Evolutionary conservation across 2,329 filamentous ascomycete genomes (phyloP).

Genomic region (Parasarocladium wereldwijsianum): DNA sequence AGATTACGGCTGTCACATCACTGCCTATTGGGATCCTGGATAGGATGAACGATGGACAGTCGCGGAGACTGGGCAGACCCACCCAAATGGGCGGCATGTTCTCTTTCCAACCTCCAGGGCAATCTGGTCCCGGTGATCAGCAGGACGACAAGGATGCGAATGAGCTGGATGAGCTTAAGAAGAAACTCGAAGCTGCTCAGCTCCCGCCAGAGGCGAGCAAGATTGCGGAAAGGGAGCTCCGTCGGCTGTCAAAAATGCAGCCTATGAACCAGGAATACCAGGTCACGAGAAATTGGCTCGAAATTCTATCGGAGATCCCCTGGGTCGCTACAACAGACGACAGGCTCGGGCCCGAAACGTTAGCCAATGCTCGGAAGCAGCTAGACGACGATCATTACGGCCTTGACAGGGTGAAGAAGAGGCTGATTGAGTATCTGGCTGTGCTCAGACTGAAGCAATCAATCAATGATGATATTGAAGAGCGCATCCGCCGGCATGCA

Average conservation of each 20-base stretch:
- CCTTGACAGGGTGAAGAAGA: slow-evolving; percentile 92
- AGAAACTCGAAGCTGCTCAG: slow-evolving; percentile 68
- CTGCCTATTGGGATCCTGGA: slow-evolving; percentile 48
- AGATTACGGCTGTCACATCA: slow-evolving; percentile 64
- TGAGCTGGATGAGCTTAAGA: slow-evolving; percentile 82
- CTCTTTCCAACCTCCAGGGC: slow-evolving; percentile 18
- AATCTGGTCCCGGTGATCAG: slow-evolving; percentile 28
- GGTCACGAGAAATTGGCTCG: slow-evolving; percentile 83
- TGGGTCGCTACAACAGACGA: slow-evolving; percentile 81
- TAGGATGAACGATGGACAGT: slow-evolving; percentile 26
- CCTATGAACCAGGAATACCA: slow-evolving; percentile 93
- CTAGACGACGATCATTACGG: slow-evolving; percentile 95
- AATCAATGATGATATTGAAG: slow-evolving; percentile 69
- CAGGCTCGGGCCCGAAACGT: slow-evolving; percentile 65
- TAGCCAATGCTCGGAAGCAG: slow-evolving; percentile 70
- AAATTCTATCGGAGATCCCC: slow-evolving; percentile 86
- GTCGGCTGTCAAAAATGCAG: slow-evolving; percentile 85
- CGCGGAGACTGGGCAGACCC: slow-evolving; percentile 7
- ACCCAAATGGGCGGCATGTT: slow-evolving; percentile 25
- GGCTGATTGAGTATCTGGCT: slow-evolving; percentile 85
- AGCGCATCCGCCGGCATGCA: slow-evolving; percentile 56
- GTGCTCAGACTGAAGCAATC: slow-evolving; percentile 92
- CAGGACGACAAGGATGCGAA: slow-evolving; percentile 70
- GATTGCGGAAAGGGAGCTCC: slow-evolving; percentile 79
- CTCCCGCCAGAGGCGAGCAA: slow-evolving; percentile 76